These are phyloP conservation scores for Coniella lustricola DNA, from an alignment of 2,329 filamentous ascomycete species.

Conservation along the genomic window DNA sequence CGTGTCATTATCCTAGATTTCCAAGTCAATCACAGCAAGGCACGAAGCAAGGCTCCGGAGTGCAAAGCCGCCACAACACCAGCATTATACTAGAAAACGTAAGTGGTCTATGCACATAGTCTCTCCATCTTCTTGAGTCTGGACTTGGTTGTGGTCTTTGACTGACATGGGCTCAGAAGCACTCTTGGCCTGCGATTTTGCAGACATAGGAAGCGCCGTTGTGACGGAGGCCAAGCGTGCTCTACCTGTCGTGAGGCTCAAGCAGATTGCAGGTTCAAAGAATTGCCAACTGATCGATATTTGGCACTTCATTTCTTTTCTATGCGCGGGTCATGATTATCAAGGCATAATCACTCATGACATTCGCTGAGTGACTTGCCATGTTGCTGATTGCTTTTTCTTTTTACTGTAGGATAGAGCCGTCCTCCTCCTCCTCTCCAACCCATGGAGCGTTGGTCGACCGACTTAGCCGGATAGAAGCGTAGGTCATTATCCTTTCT, in stretches of 20 bases:
- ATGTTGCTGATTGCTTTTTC: too few relatives aligned
- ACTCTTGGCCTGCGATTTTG: constrained; percentile 34
- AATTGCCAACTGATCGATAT: constrained; percentile 26
- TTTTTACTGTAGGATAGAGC: constrained; percentile 30
- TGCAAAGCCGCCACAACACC: constrained; percentile 12
- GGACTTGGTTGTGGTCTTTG: not conserved
- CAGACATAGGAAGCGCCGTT: constrained; percentile 31
- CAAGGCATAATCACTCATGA: too few relatives aligned
- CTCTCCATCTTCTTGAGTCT: constrained; percentile 2
- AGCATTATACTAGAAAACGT: constrained; percentile 33
- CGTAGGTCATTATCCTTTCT: constrained; percentile 9
- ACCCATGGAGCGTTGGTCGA: constrained; percentile 29
- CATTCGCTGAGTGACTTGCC: too few relatives aligned
- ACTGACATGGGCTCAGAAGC: constrained; percentile 26
- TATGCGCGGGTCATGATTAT: too few relatives aligned
- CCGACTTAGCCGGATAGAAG: constrained; percentile 31
- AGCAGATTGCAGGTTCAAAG: constrained; percentile 33
- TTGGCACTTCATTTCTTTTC: too few relatives aligned
- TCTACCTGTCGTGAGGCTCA: constrained; percentile 32
- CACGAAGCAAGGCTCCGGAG: too few relatives aligned
- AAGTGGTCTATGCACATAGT: constrained; percentile 11
- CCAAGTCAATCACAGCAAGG: too few relatives aligned
- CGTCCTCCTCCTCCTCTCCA: constrained; percentile 23
- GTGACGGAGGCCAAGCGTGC: constrained; percentile 32
- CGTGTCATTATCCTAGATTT: too few relatives aligned